These are phyloP conservation scores for Chaetomium strumarium DNA, from an alignment of 2,329 filamentous ascomycete genomes.

Conservation along the genomic window DNA sequence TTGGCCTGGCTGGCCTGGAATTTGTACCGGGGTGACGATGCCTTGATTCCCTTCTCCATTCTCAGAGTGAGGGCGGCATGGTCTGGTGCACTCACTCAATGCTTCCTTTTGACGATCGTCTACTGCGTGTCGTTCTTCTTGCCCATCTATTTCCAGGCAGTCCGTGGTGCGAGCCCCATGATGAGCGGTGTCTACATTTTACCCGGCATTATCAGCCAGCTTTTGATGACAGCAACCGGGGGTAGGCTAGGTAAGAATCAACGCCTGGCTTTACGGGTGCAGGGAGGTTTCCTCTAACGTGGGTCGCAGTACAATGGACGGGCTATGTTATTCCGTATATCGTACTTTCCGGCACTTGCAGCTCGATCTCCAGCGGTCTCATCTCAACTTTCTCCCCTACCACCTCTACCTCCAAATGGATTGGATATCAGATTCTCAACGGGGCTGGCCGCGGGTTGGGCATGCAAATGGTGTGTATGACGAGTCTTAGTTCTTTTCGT, in stretches of 20 bases:
- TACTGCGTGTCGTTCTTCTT: constrained; percentile 28
- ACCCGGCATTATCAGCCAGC: constrained; percentile 26
- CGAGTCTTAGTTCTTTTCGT: neutral
- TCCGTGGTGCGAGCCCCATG: constrained; percentile 27
- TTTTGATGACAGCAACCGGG: constrained; percentile 20
- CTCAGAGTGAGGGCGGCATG: constrained; percentile 23
- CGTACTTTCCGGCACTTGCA: constrained; percentile 16
- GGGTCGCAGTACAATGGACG: constrained; percentile 19
- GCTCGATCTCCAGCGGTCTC: constrained; percentile 20
- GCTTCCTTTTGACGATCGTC: constrained; percentile 21
- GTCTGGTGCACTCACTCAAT: constrained; percentile 22
- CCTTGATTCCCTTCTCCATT: constrained; percentile 26
- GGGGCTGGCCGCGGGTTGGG: constrained; percentile 25
- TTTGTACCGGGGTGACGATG: constrained; percentile 25
- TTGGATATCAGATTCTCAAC: constrained; percentile 25
- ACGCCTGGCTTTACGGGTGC: neutral
- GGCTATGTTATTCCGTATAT: constrained; percentile 23
- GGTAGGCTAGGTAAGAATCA: constrained; percentile 24
- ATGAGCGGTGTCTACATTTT: constrained; percentile 32
- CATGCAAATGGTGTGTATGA: constrained; percentile 22
- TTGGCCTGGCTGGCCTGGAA: constrained; percentile 39
- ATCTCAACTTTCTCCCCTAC: constrained; percentile 18
- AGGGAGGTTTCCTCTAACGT: neutral
- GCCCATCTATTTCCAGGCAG: constrained; percentile 36
- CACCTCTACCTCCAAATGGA: constrained; percentile 17